Base-by-base conservation (phyloP, 2,329 filamentous ascomycete species). In the Kalmusia sp. region DNA sequence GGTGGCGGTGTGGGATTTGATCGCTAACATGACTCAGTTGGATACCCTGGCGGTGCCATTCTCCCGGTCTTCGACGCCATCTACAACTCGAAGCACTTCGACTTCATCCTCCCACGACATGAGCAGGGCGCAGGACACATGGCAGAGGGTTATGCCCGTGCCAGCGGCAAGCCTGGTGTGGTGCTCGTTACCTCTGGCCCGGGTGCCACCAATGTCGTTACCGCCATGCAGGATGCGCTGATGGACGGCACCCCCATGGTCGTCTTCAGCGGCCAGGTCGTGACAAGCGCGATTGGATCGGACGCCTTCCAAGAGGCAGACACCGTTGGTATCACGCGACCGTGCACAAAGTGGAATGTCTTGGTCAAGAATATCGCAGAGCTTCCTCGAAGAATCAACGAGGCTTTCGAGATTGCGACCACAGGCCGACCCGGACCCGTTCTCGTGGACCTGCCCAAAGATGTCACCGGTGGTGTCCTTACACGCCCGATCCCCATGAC, bases 91-190 rank as follows among this genome's bases (percentile, higher is more conserved):
- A 87, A 90, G 80, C 90, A 97, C 78, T 96, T 98, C 80, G 88
- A 97, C 58, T 98, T 99, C 72, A 87, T 98, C 75, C 87, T 98
- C 7, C 95, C 95, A 25, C 87, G 91, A 77, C 95, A 99, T 79
- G 95, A 98, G 80, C 95, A 99, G 79, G 95, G 95, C 63, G 95
- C 95, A 53, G 95, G 95, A 60, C 95, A 99, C 79, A 99, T 98
- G 95, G 95, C 95, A 14, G 89, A 98, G 78, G 95, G 95, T 48
- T 98, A 98, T 74, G 95, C 95, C 51, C 88, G 95, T 68, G 93
- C 92, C 52, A 93, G 90, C 48, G 95, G 95, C 65, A 93, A 92
- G 79, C 92, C 93, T 53, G 95, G 95, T 72, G 95, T 98, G 52
- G 95, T 99, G 52, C 83, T 99, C 55, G 95, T 99, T 60, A 99